Conservation (phyloP, 1,284 basidiomycete species). For the Rhizoctonia solani region DNA sequence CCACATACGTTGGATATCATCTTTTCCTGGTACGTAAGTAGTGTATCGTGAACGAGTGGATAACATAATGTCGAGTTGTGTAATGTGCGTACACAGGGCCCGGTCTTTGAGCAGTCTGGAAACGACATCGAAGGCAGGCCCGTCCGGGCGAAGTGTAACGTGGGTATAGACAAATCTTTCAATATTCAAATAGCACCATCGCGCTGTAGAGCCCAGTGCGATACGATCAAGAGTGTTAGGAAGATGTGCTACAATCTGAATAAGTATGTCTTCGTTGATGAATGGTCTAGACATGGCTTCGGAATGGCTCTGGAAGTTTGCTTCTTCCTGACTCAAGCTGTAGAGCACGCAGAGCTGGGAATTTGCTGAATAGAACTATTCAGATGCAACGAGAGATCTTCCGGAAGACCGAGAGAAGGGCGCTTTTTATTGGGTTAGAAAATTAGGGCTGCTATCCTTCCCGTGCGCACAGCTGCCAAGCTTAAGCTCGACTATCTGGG, state of each 20-base stretch:
- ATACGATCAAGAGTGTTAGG: not conserved
- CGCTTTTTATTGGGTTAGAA: no score
- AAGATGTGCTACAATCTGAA: not conserved
- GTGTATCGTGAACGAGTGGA: not conserved
- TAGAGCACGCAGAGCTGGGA: no score
- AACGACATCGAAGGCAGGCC: not conserved
- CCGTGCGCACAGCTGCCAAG: no score
- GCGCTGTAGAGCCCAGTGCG: not conserved
- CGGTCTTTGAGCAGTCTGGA: not conserved
- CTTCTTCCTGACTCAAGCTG: no score
- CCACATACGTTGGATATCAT: constrained; percentile 22
- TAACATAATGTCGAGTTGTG: constrained; percentile 5
- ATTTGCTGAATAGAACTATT: no score
- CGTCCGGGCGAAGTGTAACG: constrained; percentile 18
- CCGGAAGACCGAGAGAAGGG: no score
- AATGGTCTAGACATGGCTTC: not conserved
- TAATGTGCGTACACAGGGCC: not conserved
- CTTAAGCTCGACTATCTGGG: no score
- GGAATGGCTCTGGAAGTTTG: no score
- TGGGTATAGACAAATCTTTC: not conserved
- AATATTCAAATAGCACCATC: not conserved
- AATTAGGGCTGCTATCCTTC: no score
- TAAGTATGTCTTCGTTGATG: constrained; percentile 8
- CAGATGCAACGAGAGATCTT: no score
- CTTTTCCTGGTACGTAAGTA: constrained; percentile 23